Conservation (phyloP, 164 flowering plant species). For the Vitis riparia region DNA sequence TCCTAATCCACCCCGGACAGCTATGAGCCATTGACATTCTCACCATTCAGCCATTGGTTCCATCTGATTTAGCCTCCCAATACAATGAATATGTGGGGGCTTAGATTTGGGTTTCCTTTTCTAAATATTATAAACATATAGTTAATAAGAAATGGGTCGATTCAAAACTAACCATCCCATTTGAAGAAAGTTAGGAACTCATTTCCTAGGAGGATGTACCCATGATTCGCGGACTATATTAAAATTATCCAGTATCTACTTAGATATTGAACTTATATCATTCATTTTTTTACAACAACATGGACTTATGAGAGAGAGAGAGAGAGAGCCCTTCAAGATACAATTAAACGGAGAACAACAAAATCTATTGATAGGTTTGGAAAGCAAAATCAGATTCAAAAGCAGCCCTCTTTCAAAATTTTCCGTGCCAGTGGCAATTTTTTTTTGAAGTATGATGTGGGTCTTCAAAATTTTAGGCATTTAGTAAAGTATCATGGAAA, state of each 20-base stretch:
- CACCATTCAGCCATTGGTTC: background rate
- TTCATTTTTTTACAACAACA: too few species aligned
- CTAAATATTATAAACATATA: background rate
- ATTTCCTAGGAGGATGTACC: background rate
- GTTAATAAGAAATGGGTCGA: background rate
- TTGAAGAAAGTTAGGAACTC: background rate
- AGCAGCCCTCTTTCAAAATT: background rate
- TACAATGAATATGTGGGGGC: background rate
- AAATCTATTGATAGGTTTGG: background rate
- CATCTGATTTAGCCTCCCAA: background rate
- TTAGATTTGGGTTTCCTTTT: background rate
- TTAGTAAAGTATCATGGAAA: too few species aligned
- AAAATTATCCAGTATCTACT: background rate
- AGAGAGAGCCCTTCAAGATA: too few species aligned
- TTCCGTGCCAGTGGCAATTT: slow-evolving; percentile 8
- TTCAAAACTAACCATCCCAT: background rate
- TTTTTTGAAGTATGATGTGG: background rate
- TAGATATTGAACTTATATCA: too few species aligned
- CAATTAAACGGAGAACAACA: background rate
- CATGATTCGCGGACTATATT: background rate
- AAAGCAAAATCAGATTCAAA: background rate
- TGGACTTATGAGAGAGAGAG: too few species aligned
- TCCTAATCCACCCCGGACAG: background rate
- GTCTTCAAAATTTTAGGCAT: slow-evolving; percentile 4
- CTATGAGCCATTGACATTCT: slow-evolving; percentile 1